Evolutionary conservation across 306 rosid species (phyloP), one percentile per base, ranked within the genome.

Genomic region (Cicer yamashitae): DNA sequence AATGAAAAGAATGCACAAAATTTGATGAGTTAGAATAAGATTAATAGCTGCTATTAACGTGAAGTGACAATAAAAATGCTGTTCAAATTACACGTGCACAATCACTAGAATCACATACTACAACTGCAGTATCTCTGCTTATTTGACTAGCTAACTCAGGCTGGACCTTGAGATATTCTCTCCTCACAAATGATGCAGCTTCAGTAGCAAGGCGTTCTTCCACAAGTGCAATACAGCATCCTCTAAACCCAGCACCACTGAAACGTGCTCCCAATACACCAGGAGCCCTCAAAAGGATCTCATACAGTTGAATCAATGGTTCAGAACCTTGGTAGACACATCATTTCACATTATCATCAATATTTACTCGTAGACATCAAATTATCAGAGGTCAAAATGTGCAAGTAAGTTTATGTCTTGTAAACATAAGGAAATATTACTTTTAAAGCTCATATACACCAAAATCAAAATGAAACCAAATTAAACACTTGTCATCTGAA

Each of bases 171-270:
- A 44, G 73, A 79, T 94, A 92, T 83, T 92, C 99, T 61, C 34
- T 79, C 64, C 83, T 72, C 30, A 94, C 93, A 81, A 79, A 92
- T 39, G 91, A 75, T 57, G 90, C 92, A 14, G 99, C 99, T 89
- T 89, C 92, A 6, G 63, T 62, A 3, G 92, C 97, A 69, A 34
- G 79, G 17, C 83, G 68, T 14, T 89, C 87, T 62, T 94, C 91
- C 34, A 94, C 97, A n/a, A 94, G 61, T 54, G 96, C 99, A 39
- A 94, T 56, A 48, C 99, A 94, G 73, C 97, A 94, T 5, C 99
- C 99, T 85, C 97, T 84, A 66, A 94, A 94, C 63, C 99, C 97
- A 30, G 99, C 99, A 14, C 99, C 99, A 38, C 97, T 92, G 78
- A 94, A 92, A 73, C 97, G 91, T 45, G 97, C 92, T 74, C 97